Evolutionary conservation across 441 rosid species (phyloP).

Genomic region (Eutrema salsugineum): DNA sequence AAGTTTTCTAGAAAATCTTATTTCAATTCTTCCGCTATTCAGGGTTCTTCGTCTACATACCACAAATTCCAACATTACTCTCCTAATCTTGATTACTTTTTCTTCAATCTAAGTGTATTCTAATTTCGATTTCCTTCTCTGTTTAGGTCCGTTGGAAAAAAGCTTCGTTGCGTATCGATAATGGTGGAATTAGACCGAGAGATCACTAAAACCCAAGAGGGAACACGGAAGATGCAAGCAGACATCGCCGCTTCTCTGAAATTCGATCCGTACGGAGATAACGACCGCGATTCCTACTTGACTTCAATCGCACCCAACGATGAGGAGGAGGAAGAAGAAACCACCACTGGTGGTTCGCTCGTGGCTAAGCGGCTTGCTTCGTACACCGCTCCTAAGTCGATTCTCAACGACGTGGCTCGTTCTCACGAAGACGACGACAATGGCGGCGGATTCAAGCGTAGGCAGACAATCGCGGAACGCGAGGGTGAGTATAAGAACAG

Average conservation of each 20-base stretch:
- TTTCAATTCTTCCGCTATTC: too few relatives aligned
- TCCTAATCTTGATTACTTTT: background rate
- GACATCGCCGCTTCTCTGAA: conserved; percentile 66
- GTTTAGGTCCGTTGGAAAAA: background rate
- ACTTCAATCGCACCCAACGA: conserved; percentile 81
- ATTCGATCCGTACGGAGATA: conserved; percentile 73
- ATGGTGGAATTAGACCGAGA: conserved; percentile 64
- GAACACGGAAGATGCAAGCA: conserved; percentile 63
- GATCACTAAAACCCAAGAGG: conserved; percentile 85
- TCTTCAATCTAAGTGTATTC: background rate
- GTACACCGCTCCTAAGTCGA: conserved; percentile 86
- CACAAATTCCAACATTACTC: background rate
- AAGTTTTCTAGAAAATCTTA: too few relatives aligned
- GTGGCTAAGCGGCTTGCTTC: conserved; percentile 80
- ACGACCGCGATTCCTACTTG: conserved; percentile 62
- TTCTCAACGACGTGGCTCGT: conserved; percentile 75
- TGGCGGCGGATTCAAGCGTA: conserved; percentile 56
- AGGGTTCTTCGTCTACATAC: too few relatives aligned
- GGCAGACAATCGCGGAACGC: conserved; percentile 70
- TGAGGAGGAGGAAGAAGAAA: conserved; percentile 88
- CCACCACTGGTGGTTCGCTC: conserved; percentile 57
- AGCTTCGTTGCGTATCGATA: conserved; percentile 8
- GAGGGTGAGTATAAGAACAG: conserved; percentile 84
- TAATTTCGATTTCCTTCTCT: background rate
- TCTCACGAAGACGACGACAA: conserved; percentile 48